A percentile compares a stretch with the other conserved stretches of the same genome.
These are phyloP conservation scores for Zygoascus flipseniorum DNA, from an alignment of 805 yeast species.

Conservation along the genomic window DNA sequence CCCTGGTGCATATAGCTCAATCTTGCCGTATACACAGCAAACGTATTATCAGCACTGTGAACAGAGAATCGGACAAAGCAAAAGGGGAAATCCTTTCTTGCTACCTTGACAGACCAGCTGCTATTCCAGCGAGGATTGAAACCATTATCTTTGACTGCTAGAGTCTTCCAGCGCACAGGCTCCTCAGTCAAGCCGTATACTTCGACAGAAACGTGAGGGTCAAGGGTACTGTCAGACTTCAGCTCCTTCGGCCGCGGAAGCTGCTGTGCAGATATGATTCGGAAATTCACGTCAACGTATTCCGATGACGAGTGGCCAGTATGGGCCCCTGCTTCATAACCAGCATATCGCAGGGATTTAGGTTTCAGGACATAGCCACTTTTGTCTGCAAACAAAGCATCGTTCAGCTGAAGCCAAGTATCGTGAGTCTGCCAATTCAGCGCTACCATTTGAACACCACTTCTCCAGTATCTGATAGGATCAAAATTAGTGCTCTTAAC, in stretches of 20 bases:
- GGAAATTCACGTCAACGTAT: background rate
- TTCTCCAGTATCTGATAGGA: slow-evolving; percentile 73
- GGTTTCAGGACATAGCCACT: slow-evolving; percentile 83
- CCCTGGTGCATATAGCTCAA: slow-evolving; percentile 64
- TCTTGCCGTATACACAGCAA: slow-evolving; percentile 57
- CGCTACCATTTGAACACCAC: slow-evolving; percentile 92
- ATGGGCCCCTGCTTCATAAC: background rate
- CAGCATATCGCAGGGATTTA: slow-evolving; percentile 22
- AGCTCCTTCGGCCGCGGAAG: slow-evolving; percentile 60
- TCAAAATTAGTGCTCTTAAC: slow-evolving; percentile 72
- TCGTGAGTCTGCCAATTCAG: slow-evolving; percentile 95
- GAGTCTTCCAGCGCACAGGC: slow-evolving; percentile 11
- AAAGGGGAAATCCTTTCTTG: slow-evolving; percentile 23
- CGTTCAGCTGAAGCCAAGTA: slow-evolving; percentile 78
- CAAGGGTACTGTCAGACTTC: slow-evolving; percentile 38
- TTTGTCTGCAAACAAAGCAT: slow-evolving; percentile 56
- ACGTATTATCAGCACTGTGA: slow-evolving; percentile 25
- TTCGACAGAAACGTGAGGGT: slow-evolving; percentile 58
- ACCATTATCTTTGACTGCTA: slow-evolving; percentile 46
- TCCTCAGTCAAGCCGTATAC: slow-evolving; percentile 36
- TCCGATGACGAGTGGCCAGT: background rate
- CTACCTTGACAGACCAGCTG: slow-evolving; percentile 37
- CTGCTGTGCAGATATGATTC: slow-evolving; percentile 73
- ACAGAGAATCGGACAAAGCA: slow-evolving; percentile 31
- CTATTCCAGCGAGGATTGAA: slow-evolving; percentile 82